These are phyloP conservation scores for Escallonia herrerae DNA, from an alignment of 129 eudicot species.

Conservation along the genomic window DNA sequence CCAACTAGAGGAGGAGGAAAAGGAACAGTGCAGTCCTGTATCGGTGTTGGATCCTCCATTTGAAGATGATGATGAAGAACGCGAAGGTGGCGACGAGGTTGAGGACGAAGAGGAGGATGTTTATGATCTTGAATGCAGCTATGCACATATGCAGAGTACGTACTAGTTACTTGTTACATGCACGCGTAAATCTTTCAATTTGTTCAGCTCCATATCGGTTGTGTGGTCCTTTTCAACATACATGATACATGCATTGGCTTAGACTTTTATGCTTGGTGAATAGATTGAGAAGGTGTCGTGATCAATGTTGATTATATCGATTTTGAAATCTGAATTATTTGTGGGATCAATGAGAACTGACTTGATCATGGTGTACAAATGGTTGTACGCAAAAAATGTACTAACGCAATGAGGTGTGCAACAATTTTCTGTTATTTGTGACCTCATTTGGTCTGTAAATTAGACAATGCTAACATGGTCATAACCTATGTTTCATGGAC, in stretches of 20 bases:
- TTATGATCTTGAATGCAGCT: conserved; percentile 56
- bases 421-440: neutral
- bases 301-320: conserved; percentile 18
- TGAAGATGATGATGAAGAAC: conserved; percentile 53
- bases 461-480: neutral
- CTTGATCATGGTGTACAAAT: neutral
- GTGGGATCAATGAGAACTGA: conserved; percentile 14
- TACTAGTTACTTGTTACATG: neutral
- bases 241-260: conserved; percentile 13
- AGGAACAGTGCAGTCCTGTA: conserved; percentile 82
- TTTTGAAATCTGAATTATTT: conserved; percentile 21
- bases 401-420: neutral
- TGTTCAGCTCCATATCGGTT: neutral
- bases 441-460: conserved; percentile 13
- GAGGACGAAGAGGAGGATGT: conserved; percentile 20
- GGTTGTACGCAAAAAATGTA: conserved; percentile 1
- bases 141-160: conserved; percentile 78
- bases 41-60: conserved; percentile 73
- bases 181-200: no score
- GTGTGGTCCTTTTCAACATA: conserved; percentile 32
- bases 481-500: no score
- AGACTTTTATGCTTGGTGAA: conserved; percentile 14
- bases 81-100: conserved; percentile 12
- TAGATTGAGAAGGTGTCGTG: conserved; percentile 2
- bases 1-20: conserved; percentile 46